A percentile compares a stretch with the other conserved stretches of the same genome.
Evolutionary conservation across 495 filamentous ascomycete species (phyloP).

Genomic region (Penicillium taxi): DNA sequence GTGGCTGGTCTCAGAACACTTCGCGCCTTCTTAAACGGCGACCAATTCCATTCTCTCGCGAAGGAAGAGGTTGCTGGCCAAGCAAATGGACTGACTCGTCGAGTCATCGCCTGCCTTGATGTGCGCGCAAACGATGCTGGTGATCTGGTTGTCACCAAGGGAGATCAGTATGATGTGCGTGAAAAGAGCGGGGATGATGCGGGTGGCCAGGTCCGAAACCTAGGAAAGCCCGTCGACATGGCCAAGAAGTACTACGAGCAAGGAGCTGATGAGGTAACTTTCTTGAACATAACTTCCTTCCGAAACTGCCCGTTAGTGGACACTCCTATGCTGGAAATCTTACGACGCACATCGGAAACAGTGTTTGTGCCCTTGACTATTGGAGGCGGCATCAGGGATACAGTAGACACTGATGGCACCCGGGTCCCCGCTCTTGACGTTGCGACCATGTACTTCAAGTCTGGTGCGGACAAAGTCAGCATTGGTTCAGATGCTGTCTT

Average conservation of each 20-base stretch:
- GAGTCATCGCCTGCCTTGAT: slow-evolving; percentile 93
- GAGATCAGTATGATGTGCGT: slow-evolving; percentile 99
- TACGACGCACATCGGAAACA: slow-evolving; percentile 76
- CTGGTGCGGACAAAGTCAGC: slow-evolving; percentile 96
- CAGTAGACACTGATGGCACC: slow-evolving; percentile 81
- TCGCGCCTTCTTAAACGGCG: slow-evolving; percentile 73
- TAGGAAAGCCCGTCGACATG: slow-evolving; percentile 95
- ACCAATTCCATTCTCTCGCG: slow-evolving; percentile 39
- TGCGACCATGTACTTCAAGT: slow-evolving; percentile 95
- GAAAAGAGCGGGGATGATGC: slow-evolving; percentile 57
- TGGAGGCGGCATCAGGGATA: slow-evolving; percentile 89
- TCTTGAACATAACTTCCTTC: slow-evolving; percentile 97
- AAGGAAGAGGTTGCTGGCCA: slow-evolving; percentile 15
- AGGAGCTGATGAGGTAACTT: slow-evolving; percentile 93
- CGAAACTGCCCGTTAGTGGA: slow-evolving; percentile 87
- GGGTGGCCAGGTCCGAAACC: slow-evolving; percentile 75
- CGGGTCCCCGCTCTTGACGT: slow-evolving; percentile 80
- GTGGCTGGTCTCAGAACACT: slow-evolving; percentile 76
- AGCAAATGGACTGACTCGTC: slow-evolving; percentile 67
- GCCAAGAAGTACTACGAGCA: slow-evolving; percentile 91
- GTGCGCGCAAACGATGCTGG: slow-evolving; percentile 94
- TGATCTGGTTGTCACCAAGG: slow-evolving; percentile 95
- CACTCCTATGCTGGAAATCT: slow-evolving; percentile 89
- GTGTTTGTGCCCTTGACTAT: slow-evolving; percentile 98
- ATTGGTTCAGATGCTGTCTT: slow-evolving; percentile 92